Conservation (phyloP, 176 grass and related monocot species). For the Bolboschoenus planiculmis region DNA sequence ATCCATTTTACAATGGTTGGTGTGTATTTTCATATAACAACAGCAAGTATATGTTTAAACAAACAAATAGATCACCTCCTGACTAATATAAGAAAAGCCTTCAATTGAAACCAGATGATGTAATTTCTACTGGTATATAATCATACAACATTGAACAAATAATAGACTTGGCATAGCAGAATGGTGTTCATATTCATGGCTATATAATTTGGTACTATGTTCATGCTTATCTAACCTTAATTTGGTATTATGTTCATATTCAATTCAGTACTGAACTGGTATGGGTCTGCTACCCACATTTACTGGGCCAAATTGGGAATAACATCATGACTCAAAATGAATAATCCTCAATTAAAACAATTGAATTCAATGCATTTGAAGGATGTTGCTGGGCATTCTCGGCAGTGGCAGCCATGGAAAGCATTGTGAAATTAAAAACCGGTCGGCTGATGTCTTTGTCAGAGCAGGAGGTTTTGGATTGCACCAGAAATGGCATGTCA, state of each 20-base stretch:
- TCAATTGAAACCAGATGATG: neutral
- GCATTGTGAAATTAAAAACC: slow-evolving; percentile 25
- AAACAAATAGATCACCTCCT: neutral
- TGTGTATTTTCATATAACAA: neutral
- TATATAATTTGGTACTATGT: neutral
- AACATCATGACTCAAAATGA: neutral
- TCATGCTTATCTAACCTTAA: neutral
- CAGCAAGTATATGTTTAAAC: neutral
- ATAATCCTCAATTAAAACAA: neutral
- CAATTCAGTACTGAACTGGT: neutral
- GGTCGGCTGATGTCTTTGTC: slow-evolving; percentile 35
- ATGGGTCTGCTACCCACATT: neutral
- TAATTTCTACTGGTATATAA: neutral
- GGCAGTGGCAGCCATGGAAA: slow-evolving; percentile 35
- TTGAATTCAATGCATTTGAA: neutral
- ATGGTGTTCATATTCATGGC: neutral
- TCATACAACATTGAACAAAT: neutral
- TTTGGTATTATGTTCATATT: neutral
- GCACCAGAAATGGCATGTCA: slow-evolving; percentile 17
- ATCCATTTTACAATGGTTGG: neutral
- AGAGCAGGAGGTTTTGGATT: slow-evolving; percentile 43
- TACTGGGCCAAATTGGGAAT: neutral
- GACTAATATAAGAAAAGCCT: neutral
- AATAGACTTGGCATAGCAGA: neutral
- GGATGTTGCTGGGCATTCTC: slow-evolving; percentile 48